These are phyloP conservation scores for Dendrocalamus sinicus DNA, from an alignment of 176 grass and related monocot species.

Conservation along the genomic window DNA sequence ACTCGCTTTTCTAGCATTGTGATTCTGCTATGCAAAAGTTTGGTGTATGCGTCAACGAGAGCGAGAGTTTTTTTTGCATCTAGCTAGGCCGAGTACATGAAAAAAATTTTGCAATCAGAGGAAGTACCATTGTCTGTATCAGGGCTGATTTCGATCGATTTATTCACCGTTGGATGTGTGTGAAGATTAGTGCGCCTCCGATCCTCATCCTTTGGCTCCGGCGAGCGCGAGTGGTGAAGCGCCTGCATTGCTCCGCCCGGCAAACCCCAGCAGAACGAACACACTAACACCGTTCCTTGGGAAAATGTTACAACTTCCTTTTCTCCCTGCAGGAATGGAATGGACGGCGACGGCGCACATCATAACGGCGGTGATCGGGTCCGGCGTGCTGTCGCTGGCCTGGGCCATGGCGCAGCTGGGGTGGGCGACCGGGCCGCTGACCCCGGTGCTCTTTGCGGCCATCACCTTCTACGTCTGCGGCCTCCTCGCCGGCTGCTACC, in stretches of 20 bases:
- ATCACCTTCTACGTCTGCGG: constrained; percentile 84
- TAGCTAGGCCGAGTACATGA: not conserved
- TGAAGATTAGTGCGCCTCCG: no score
- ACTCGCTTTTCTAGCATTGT: not conserved
- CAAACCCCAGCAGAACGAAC: not conserved
- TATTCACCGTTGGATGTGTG: no score
- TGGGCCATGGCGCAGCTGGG: constrained; percentile 91
- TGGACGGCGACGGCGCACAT: constrained; percentile 85
- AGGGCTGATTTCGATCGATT: no score
- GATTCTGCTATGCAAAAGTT: constrained; percentile 23
- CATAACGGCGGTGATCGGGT: constrained; percentile 92
- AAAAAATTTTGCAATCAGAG: no score
- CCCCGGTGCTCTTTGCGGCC: constrained; percentile 61
- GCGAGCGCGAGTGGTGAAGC: no score
- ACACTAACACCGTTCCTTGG: not conserved
- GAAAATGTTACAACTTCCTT: not conserved
- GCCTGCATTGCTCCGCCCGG: no score
- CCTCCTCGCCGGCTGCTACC: constrained; percentile 81
- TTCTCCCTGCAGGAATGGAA: constrained; percentile 49
- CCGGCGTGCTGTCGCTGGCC: constrained; percentile 78
- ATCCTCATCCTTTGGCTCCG: no score
- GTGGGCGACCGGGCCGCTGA: constrained; percentile 64
- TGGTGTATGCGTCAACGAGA: not conserved
- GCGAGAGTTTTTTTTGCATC: constrained; percentile 11
- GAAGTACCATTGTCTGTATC: no score